phyloP scores from a whole-genome alignment of 2,329 filamentous ascomycete species.

The Alternaria postmessia region DNA sequence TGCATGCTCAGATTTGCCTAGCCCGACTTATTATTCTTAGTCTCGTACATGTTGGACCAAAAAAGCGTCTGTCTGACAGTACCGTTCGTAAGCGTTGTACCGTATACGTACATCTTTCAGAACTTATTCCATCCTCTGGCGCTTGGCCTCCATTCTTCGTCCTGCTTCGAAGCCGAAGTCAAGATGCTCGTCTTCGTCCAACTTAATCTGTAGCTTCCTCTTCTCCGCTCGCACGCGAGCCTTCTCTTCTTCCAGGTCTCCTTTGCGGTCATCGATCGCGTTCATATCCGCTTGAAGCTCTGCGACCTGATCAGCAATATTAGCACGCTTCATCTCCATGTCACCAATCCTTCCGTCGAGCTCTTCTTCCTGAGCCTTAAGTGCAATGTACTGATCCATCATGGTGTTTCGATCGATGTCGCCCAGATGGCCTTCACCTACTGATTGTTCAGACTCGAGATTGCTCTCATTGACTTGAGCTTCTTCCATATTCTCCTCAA shows the following conservation, averaged over 20 bases:
- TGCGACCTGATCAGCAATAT: neutral
- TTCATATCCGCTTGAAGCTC: conserved; percentile 4
- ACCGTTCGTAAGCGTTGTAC: neutral
- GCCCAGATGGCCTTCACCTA: neutral
- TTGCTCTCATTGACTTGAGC: neutral
- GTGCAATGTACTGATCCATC: conserved; percentile 8
- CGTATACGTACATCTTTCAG: neutral
- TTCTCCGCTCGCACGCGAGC: neutral
- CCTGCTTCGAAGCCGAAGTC: conserved; percentile 14
- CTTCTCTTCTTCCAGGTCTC: neutral
- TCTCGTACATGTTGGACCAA: neutral
- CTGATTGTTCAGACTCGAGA: neutral
- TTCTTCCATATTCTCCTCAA: neutral
- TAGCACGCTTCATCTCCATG: neutral
- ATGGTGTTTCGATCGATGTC: neutral
- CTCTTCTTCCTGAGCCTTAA: conserved; percentile 7
- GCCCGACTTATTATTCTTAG: neutral
- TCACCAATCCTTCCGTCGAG: conserved; percentile 2
- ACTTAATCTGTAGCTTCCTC: neutral
- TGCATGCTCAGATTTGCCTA: neutral
- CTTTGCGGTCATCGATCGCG: neutral
- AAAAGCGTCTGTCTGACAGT: too few species aligned
- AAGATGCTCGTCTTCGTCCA: conserved; percentile 4
- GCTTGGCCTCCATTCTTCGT: conserved; percentile 11
- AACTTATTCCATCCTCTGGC: neutral